A percentile compares a stretch with the other conserved stretches of the same genome.
phyloP scores from a whole-genome alignment of 495 filamentous ascomycete genomes.

The Astrothelium macrocarpum region DNA sequence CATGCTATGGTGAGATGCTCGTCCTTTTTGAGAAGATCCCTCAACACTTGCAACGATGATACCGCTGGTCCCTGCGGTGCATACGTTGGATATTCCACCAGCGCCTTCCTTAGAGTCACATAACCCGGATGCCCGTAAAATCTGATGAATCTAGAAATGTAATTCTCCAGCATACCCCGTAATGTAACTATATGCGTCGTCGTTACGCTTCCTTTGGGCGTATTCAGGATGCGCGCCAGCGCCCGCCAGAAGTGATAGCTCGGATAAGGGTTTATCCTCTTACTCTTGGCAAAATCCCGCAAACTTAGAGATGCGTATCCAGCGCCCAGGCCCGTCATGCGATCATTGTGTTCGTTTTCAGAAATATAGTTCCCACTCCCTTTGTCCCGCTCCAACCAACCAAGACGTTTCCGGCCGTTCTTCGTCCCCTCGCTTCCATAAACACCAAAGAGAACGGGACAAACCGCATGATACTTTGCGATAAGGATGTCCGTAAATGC shows the following conservation, averaged over 20 bases:
- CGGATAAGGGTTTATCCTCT: slow-evolving; percentile 64
- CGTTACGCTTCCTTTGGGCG: slow-evolving; percentile 54
- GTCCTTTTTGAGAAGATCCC: slow-evolving; percentile 48
- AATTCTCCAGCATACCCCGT: slow-evolving; percentile 62
- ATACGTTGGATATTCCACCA: slow-evolving; percentile 58
- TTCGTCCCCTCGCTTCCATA: slow-evolving; percentile 65
- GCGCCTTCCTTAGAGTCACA: slow-evolving; percentile 51
- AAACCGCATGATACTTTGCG: slow-evolving; percentile 72
- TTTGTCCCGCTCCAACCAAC: slow-evolving; percentile 57
- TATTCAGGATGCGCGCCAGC: slow-evolving; percentile 62
- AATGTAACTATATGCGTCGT: slow-evolving; percentile 73
- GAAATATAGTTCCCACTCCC: slow-evolving; percentile 43
- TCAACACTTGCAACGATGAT: slow-evolving; percentile 49
- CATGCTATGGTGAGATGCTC: slow-evolving; percentile 37
- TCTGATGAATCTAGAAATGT: slow-evolving; percentile 57
- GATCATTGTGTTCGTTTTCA: slow-evolving; percentile 61
- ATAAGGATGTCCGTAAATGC: slow-evolving; percentile 76
- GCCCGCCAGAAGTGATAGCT: slow-evolving; percentile 70
- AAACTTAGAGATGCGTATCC: slow-evolving; percentile 75
- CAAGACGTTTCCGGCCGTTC: slow-evolving; percentile 55
- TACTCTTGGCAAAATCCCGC: slow-evolving; percentile 64
- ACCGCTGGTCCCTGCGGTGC: slow-evolving; percentile 45
- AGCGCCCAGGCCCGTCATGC: slow-evolving; percentile 74
- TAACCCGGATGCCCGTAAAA: slow-evolving; percentile 67
- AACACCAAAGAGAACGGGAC: slow-evolving; percentile 82